Evolutionary conservation across 371 early-diverging fungal genomes (phyloP).

Genomic region (Mucor velutinosus): DNA sequence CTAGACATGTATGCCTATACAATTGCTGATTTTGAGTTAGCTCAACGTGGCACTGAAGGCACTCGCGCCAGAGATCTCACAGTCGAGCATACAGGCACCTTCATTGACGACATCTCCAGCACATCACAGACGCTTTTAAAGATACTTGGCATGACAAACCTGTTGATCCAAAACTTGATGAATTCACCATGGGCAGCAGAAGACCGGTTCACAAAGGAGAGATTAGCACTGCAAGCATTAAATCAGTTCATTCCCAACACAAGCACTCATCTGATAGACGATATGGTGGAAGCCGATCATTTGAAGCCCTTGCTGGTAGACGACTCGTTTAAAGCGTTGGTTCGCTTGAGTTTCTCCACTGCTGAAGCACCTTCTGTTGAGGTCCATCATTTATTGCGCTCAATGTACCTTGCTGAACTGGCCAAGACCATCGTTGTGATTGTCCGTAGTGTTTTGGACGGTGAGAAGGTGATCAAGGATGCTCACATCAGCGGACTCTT

Average conservation of each 20-base stretch:
- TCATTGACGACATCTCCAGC: constrained; percentile 63
- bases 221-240: constrained; percentile 16
- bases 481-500: constrained; percentile 2
- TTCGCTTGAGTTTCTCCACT: constrained; percentile 55
- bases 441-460: constrained; percentile 20
- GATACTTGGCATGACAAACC: constrained; percentile 60
- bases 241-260: constrained; percentile 21
- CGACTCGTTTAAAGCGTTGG: constrained; percentile 65
- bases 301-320: constrained; percentile 60
- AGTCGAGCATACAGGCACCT: constrained; percentile 52
- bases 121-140: constrained; percentile 63
- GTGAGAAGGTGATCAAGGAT: constrained; percentile 17
- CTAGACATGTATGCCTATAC: constrained; percentile 63
- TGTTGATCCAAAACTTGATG: constrained; percentile 36
- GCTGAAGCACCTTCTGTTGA: constrained; percentile 40
- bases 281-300: background rate
- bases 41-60: constrained; percentile 56
- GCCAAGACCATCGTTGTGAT: constrained; percentile 53
- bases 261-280: background rate
- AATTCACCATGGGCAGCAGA: constrained; percentile 31
- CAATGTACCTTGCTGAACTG: constrained; percentile 67
- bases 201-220: constrained; percentile 20
- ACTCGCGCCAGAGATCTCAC: constrained; percentile 37
- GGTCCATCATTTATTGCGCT: constrained; percentile 64
- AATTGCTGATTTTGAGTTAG: constrained; percentile 68